Percentiles rank a stretch among this genome's conserved stretches.
Evolutionary conservation across 192 early-diverging fungal species (phyloP).

Genomic region (Phycomyces blakesleeanus): DNA sequence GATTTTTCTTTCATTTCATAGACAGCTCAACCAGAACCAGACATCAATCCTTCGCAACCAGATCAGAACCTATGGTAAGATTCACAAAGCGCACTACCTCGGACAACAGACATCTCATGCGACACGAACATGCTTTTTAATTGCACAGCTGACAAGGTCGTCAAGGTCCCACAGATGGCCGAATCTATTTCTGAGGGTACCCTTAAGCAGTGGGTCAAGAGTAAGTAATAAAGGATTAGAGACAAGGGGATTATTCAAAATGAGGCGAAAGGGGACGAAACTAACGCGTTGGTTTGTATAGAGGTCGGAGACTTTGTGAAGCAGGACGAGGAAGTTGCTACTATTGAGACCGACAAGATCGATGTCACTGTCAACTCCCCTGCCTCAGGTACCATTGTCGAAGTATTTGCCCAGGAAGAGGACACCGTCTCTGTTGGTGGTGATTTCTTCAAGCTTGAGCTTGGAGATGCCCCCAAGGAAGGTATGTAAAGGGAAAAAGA

Average conservation of each 20-base stretch:
- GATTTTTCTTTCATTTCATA: background rate
- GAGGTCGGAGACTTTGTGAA: constrained; percentile 94
- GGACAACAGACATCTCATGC: background rate
- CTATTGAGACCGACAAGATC: constrained; percentile 99
- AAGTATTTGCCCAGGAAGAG: constrained; percentile 35
- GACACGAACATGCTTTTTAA: background rate
- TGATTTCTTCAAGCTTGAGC: constrained; percentile 91
- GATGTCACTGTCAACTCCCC: constrained; percentile 98
- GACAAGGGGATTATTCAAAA: too few relatives aligned
- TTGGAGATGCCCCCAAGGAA: constrained; percentile 62
- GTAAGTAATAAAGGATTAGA: constrained; percentile 45
- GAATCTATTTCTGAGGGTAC: constrained; percentile 99
- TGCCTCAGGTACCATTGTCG: constrained; percentile 79
- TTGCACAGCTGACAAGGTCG: constrained; percentile 68
- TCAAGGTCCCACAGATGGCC: constrained; percentile 95
- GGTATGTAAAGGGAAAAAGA: constrained; percentile 32
- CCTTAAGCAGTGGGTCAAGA: constrained; percentile 92
- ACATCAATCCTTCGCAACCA: constrained; percentile 3
- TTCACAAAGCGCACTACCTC: background rate
- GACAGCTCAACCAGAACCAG: background rate
- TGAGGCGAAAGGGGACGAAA: background rate
- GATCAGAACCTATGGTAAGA: constrained; percentile 24
- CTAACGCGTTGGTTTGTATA: constrained; percentile 29
- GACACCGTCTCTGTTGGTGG: constrained; percentile 52
- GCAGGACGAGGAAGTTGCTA: constrained; percentile 93